Evolutionary conservation across 805 yeast species (phyloP).

Genomic region (Metschnikowia proteae): DNA sequence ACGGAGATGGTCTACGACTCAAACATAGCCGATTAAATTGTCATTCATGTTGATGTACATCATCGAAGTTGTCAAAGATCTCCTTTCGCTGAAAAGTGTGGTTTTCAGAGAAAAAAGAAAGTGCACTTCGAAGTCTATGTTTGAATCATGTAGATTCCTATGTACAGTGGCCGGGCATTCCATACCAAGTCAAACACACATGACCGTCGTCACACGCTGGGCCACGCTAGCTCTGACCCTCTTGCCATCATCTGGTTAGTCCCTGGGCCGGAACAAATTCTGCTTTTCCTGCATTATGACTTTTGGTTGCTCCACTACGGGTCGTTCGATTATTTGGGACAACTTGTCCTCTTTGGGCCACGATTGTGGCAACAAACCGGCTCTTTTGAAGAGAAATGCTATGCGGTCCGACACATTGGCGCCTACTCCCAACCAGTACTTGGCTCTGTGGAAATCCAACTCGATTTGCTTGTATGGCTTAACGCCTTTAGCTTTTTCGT

Average conservation of each 20-base stretch:
- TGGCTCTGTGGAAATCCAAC: constrained; percentile 82
- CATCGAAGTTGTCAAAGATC: neutral
- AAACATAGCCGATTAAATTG: neutral
- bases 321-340: constrained; percentile 26
- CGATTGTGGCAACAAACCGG: constrained; percentile 60
- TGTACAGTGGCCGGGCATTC: neutral
- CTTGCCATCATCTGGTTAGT: neutral
- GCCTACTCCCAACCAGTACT: constrained; percentile 97
- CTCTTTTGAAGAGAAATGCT: constrained; percentile 68
- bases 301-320: constrained; percentile 25
- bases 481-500: constrained; percentile 53
- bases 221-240: too few relatives aligned
- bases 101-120: too few relatives aligned
- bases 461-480: constrained; percentile 73
- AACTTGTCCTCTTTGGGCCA: constrained; percentile 53
- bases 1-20: too few relatives aligned
- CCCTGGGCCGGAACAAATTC: constrained; percentile 33
- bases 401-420: constrained; percentile 91
- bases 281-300: constrained; percentile 31
- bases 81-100: neutral
- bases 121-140: neutral
- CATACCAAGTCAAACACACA: neutral
- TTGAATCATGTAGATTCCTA: neutral
- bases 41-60: neutral
- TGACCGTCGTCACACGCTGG: too few relatives aligned